Evolutionary conservation across 179 eudicot species (phyloP).

Genomic region (Carnegiea gigantea): DNA sequence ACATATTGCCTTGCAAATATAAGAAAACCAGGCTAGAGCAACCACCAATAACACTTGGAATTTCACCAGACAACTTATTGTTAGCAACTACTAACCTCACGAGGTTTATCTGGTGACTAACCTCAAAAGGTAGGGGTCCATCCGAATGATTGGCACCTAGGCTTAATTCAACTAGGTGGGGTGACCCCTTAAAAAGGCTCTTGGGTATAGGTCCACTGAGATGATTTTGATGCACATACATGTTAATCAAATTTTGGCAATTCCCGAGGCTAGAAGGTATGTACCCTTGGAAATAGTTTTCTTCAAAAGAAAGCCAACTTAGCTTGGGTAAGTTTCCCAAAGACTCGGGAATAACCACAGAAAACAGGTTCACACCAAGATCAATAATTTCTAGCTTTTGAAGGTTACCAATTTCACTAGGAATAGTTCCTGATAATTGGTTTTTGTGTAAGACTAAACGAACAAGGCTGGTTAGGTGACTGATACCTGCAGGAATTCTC

Average conservation of each 20-base stretch:
- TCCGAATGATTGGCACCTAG: constrained; percentile 1
- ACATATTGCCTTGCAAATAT: constrained; percentile 21
- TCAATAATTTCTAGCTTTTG: neutral
- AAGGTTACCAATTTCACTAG: constrained; percentile 17
- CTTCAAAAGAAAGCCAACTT: constrained; percentile 2
- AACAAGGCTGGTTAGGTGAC: neutral
- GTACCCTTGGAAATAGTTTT: constrained; percentile 4
- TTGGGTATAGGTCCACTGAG: constrained; percentile 22
- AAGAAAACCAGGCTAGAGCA: constrained; percentile 3
- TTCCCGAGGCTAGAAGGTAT: constrained; percentile 26
- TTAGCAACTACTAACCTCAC: neutral
- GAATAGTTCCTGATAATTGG: constrained; percentile 20
- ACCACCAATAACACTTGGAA: constrained; percentile 17
- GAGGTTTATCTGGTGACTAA: constrained; percentile 12
- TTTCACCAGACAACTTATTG: constrained; percentile 21
- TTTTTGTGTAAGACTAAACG: neutral
- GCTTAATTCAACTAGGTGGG: neutral
- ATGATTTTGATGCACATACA: constrained; percentile 16
- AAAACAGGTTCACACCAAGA: constrained; percentile 10
- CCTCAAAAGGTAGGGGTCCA: constrained; percentile 13
- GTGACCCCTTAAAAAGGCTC: neutral
- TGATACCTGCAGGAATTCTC: neutral
- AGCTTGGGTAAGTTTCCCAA: constrained; percentile 26
- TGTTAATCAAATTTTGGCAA: neutral
- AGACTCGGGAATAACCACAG: constrained; percentile 21